Evolutionary conservation across 1,284 basidiomycete species (phyloP), one percentile per base, ranked within the genome.

Genomic region (Pseudozyma sp.): DNA sequence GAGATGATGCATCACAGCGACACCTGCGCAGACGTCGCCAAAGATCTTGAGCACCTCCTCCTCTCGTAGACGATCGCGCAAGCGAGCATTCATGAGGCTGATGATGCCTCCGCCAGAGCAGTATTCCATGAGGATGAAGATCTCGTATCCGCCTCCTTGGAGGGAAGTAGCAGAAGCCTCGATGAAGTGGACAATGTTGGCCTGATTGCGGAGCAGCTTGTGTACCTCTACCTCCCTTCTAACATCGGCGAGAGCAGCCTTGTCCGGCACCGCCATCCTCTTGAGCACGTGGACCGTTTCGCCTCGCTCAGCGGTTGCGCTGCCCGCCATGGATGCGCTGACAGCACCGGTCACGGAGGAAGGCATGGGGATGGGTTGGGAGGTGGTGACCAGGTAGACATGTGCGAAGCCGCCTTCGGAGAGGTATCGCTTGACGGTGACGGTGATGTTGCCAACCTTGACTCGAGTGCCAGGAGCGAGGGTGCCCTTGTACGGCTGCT

Each of bases 91-190:
- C 91, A 99, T 93, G 90, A 99, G 93, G 86, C 99, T 97, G 85
- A 99, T 98, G 79, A 99, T 97, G 42, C 97, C 97, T 30, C 97
- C 97, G 46, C 89, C 90, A 9, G 89, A 80, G 84, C 94, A 97
- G 85, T 91, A 97, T 85, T 99, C 97, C 97, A 99, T 99, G 66
- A 99, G 88, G 83, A 99, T 99, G 85, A 97, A 98, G 48, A 99
- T 95, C 85, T 99, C 97, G 84, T 92, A 94, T 13, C 79, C 80
- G 47, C 93, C 93, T 80, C 91, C 92, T 43, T 73, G 78, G 5
- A 84, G 74, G 10, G 81, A 77, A n/a, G 82, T 79, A 0, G 85
- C 84, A n/a, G 94, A 87, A 19, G 86, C 94, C 86, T 97, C 94
- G 83, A 96, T 92, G 82, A 97, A 90, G 83, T 94, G 90, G 63